Percentiles rank a stretch among this genome's conserved stretches.
phyloP scores from a whole-genome alignment of 306 rosid species.

The Senna tora region DNA sequence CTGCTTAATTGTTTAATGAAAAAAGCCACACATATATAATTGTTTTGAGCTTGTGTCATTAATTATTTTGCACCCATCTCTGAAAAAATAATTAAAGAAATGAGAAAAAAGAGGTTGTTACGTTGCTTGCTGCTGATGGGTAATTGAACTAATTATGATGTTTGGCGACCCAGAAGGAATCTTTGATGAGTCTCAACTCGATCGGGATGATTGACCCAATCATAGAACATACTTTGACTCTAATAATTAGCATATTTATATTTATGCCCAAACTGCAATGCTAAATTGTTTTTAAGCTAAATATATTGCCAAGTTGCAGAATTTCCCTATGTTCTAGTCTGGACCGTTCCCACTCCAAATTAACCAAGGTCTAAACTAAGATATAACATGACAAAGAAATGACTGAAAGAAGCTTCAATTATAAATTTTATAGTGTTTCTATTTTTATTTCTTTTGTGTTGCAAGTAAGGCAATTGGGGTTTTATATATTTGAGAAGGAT shows the following conservation, averaged over 20 bases:
- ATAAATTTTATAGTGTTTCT: neutral
- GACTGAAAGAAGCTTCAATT: neutral
- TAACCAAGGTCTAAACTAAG: conserved; percentile 7
- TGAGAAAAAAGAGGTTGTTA: conserved; percentile 12
- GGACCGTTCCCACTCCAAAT: neutral
- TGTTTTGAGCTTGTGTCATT: conserved; percentile 17
- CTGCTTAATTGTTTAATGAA: neutral
- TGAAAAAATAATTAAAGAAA: neutral
- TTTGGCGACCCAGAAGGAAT: conserved; percentile 34
- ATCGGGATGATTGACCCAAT: conserved; percentile 57
- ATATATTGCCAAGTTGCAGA: neutral
- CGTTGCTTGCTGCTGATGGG: conserved; percentile 30
- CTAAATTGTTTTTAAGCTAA: neutral
- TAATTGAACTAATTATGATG: conserved; percentile 51
- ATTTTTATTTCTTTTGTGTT: neutral
- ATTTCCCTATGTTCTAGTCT: neutral
- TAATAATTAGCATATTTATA: neutral
- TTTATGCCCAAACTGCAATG: neutral
- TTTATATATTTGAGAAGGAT: conserved; percentile 8
- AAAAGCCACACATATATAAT: neutral
- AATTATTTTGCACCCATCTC: neutral
- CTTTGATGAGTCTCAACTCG: conserved; percentile 38
- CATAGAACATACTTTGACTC: conserved; percentile 20
- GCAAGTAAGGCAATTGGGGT: neutral
- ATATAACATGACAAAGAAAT: neutral